Percentiles rank a stretch among this genome's conserved stretches.
These are phyloP conservation scores for Clavispora vitiphila DNA, from an alignment of 805 yeast species.

Conservation along the genomic window DNA sequence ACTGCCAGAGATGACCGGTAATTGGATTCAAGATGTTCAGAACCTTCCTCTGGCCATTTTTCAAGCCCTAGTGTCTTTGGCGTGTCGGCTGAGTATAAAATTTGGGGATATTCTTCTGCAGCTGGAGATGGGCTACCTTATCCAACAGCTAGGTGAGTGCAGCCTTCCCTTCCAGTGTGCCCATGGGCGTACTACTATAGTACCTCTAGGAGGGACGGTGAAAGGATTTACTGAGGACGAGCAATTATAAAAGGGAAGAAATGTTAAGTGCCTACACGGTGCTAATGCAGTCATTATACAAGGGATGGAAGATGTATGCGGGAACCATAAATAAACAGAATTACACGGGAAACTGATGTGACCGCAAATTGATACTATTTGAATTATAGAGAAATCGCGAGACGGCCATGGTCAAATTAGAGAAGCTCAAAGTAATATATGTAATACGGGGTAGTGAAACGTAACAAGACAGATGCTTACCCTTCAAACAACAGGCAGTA, in stretches of 20 bases:
- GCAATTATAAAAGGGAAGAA: constrained; percentile 2
- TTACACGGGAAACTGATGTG: too few species aligned
- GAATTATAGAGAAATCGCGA: too few species aligned
- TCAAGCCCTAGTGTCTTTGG: constrained; percentile 51
- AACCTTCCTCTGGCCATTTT: constrained; percentile 47
- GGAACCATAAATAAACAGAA: too few species aligned
- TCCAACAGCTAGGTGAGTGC: constrained; percentile 44
- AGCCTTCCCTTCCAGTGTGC: constrained; percentile 73
- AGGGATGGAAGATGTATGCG: too few species aligned
- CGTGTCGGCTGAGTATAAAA: constrained; percentile 67
- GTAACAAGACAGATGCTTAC: too few species aligned
- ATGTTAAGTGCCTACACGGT: too few species aligned
- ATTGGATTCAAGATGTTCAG: constrained; percentile 19
- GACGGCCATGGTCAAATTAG: too few species aligned
- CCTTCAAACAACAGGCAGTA: too few species aligned
- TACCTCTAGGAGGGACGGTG: constrained; percentile 40
- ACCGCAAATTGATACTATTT: too few species aligned
- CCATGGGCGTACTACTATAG: constrained; percentile 75
- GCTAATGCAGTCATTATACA: too few species aligned
- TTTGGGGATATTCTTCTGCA: constrained; percentile 55
- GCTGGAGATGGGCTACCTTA: constrained; percentile 40
- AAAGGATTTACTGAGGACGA: constrained; percentile 3
- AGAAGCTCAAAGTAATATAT: too few species aligned
- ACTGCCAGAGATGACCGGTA: neutral
- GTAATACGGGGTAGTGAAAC: too few species aligned